A percentile compares a stretch with the other conserved stretches of the same genome.
Evolutionary conservation across 2,329 filamentous ascomycete species (phyloP).

Genomic region (Dendrostoma leiphaemia): DNA sequence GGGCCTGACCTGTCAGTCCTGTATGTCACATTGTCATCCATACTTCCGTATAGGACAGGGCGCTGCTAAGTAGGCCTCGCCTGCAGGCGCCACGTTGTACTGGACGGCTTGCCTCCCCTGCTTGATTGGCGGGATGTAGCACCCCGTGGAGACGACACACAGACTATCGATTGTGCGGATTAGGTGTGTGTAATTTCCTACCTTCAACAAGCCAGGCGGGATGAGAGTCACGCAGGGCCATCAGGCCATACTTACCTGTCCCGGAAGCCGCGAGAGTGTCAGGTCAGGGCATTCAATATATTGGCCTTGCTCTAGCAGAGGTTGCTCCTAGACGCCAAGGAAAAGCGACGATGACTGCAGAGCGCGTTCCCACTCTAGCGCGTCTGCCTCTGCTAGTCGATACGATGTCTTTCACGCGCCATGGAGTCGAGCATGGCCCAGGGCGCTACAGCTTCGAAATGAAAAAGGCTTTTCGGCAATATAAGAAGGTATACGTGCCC

Average conservation of each 20-base stretch:
- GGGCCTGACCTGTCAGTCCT: background rate
- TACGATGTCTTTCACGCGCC: background rate
- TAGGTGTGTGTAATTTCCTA: too few species aligned
- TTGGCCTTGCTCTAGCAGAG: background rate
- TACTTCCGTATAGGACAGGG: too few species aligned
- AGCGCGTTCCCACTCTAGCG: background rate
- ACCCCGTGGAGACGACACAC: background rate
- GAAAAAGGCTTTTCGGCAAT: background rate
- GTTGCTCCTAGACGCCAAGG: background rate
- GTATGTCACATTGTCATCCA: background rate
- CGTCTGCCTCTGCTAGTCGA: background rate
- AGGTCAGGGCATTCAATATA: constrained; percentile 4
- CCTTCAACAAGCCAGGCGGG: too few species aligned
- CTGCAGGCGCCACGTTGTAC: background rate
- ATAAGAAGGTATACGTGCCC: background rate
- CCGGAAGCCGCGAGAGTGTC: background rate
- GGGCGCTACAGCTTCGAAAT: background rate
- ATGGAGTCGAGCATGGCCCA: background rate
- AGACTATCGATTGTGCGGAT: background rate
- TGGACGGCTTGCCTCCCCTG: background rate
- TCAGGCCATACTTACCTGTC: too few species aligned
- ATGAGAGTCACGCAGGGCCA: too few species aligned
- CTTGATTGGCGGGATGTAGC: background rate
- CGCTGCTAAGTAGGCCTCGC: too few species aligned
- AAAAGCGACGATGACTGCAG: background rate